Evolutionary conservation across 805 yeast species (phyloP), one percentile per base, ranked within the genome.

Genomic region (Candida chilensis): DNA sequence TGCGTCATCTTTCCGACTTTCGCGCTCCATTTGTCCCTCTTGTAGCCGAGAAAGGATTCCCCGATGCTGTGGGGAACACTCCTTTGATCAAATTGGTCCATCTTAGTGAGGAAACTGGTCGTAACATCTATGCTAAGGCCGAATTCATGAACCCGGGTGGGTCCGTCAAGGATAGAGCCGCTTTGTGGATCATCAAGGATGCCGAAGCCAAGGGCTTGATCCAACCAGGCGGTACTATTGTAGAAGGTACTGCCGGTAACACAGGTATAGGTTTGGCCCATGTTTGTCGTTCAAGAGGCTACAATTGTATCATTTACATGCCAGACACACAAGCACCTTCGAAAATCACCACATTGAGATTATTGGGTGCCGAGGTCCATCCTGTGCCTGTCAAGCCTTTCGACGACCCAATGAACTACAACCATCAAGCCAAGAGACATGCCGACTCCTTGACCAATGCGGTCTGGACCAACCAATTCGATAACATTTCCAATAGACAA

Each of bases 101-200:
- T 20, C 54, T 83, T 16, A 71, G 82, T 22, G 57, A 67, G 15
- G 68, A 70, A 40, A 52, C 74, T 3, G 84, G 85, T 4, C 64
- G 88, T 42, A 78, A 83, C 42, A 72, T 88, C 38, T 87, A 75
- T 49, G 96, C 84, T 24, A 88, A 88, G 51, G 95, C 94, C 5
- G 96, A 86, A 55, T 82, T 76, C 60, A 80, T 81, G 79, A 86
- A 86, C 54, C 96, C 96, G 2, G 95, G 95, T 29, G 96, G 95
- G 0, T 79, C 92, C 8, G 88, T 86, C 33, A 86, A 86, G 48
- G 96, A 86, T 52, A 68, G 96, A 35, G 95, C 96, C 11, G 95
- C 95, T 0, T 60, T 81, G 21, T 84, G 60, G 46, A 65, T 86
- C 39, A 63, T 86, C 30, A 67, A 79, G 41, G 87, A 85, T 40